Evolutionary conservation across 176 grass and related monocot species (phyloP).

Genomic region (Cocos nucifera): DNA sequence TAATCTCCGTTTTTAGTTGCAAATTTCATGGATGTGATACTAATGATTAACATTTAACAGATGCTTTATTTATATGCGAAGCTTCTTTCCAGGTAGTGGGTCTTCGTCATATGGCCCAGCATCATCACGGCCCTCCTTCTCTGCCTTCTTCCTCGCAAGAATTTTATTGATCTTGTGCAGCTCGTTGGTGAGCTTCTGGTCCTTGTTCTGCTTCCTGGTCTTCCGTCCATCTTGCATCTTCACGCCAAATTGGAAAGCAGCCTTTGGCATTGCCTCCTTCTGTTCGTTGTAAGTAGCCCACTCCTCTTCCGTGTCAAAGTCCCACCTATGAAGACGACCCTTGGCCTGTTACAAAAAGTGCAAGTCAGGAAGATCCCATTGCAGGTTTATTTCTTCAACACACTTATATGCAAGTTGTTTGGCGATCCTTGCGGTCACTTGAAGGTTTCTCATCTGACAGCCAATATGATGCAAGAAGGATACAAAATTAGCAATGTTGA

Average conservation of each 20-base stretch:
- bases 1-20: too few relatives aligned
- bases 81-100: slow-evolving; percentile 60
- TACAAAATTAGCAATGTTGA: too few relatives aligned
- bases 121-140: slow-evolving; percentile 46
- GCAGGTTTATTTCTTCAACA: too few relatives aligned
- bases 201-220: slow-evolving; percentile 94
- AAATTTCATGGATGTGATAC: too few relatives aligned
- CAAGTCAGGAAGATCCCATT: neutral
- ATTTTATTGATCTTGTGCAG: slow-evolving; percentile 98
- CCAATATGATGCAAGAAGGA: too few relatives aligned
- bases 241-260: slow-evolving; percentile 95
- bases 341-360: slow-evolving; percentile 53
- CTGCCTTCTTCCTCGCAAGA: slow-evolving; percentile 75
- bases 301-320: slow-evolving; percentile 97
- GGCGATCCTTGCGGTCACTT: too few relatives aligned
- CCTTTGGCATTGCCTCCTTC: slow-evolving; percentile 97
- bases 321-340: slow-evolving; percentile 96
- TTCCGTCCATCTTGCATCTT: slow-evolving; percentile 98
- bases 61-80: slow-evolving; percentile 40
- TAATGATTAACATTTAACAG: too few relatives aligned
- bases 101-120: slow-evolving; percentile 50
- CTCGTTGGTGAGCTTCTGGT: slow-evolving; percentile 89
- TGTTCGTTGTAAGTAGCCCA: slow-evolving; percentile 93
- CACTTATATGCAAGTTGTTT: too few relatives aligned
- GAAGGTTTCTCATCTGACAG: too few relatives aligned